Conservation (phyloP, 2,329 filamentous ascomycete species). For the Cercospora sesami region DNA sequence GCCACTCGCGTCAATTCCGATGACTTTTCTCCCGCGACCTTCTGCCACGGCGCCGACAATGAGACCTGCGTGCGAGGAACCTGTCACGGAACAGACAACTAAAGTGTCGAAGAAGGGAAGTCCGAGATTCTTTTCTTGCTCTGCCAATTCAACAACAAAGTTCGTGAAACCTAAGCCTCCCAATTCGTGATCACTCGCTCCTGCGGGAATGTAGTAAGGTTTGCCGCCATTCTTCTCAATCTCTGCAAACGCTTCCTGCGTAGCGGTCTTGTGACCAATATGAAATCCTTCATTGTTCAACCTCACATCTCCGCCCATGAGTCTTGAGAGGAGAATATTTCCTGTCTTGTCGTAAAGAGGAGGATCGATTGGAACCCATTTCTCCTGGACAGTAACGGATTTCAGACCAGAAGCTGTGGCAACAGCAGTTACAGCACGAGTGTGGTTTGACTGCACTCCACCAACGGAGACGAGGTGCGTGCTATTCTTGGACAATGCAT, state of each 20-base stretch:
- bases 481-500: slow-evolving; percentile 34
- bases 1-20: slow-evolving; percentile 67
- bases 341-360: slow-evolving; percentile 54
- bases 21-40: slow-evolving; percentile 53
- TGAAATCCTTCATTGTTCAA: slow-evolving; percentile 63
- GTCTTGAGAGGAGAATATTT: slow-evolving; percentile 69
- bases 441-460: slow-evolving; percentile 43
- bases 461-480: slow-evolving; percentile 41
- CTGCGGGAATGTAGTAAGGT: slow-evolving; percentile 72
- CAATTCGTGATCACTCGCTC: slow-evolving; percentile 68
- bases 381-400: slow-evolving; percentile 36
- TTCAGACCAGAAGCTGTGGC: slow-evolving; percentile 39
- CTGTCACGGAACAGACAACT: slow-evolving; percentile 66
- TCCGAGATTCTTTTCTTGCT: slow-evolving; percentile 62
- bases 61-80: slow-evolving; percentile 70
- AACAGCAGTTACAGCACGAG: slow-evolving; percentile 40
- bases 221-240: slow-evolving; percentile 56
- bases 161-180: slow-evolving; percentile 70
- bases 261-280: slow-evolving; percentile 62
- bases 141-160: slow-evolving; percentile 68
- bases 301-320: slow-evolving; percentile 52
- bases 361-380: slow-evolving; percentile 37
- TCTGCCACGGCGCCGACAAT: slow-evolving; percentile 66
- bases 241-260: slow-evolving; percentile 56
- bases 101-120: slow-evolving; percentile 65